phyloP scores from a whole-genome alignment of 768 basidiomycete genomes.

The Suillus variegatus region DNA sequence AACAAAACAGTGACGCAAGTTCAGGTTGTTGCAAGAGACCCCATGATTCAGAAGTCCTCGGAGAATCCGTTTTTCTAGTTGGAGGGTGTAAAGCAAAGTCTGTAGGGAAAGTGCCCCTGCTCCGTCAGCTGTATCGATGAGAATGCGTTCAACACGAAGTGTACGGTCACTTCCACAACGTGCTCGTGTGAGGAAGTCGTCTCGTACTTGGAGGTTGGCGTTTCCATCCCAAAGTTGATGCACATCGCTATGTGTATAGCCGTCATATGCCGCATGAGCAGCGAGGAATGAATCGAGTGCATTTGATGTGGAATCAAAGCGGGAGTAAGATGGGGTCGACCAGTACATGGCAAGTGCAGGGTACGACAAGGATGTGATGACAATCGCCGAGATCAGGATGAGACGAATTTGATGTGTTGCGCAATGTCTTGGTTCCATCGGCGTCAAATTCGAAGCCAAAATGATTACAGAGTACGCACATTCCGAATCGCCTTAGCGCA shows the following conservation, averaged over 20 bases:
- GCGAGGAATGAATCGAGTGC: conserved; percentile 67
- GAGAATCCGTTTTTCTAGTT: conserved; percentile 61
- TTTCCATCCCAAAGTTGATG: conserved; percentile 73
- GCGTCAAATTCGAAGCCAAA: conserved; percentile 12
- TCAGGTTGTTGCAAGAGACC: conserved; percentile 54
- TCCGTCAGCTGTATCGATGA: conserved; percentile 46
- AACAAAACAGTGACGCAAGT: conserved; percentile 61
- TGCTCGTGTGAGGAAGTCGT: conserved; percentile 71
- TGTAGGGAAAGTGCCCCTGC: conserved; percentile 59
- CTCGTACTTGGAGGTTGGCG: conserved; percentile 59
- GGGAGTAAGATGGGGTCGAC: conserved; percentile 65
- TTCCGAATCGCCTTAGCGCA: conserved; percentile 74
- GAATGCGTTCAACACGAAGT: conserved; percentile 74
- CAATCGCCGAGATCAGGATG: conserved; percentile 83
- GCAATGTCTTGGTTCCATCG: conserved; percentile 60
- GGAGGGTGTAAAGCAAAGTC: conserved; percentile 62
- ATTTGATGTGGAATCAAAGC: conserved; percentile 50
- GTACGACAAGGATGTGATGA: conserved; percentile 87
- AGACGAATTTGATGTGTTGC: conserved; percentile 89
- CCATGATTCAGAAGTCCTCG: conserved; percentile 41
- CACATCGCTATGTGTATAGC: conserved; percentile 62
- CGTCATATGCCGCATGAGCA: conserved; percentile 51
- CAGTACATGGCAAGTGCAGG: conserved; percentile 87
- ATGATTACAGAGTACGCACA: conserved; percentile 52
- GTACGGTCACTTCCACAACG: conserved; percentile 70